Evolutionary conservation across 495 filamentous ascomycete species (phyloP), one percentile per base, ranked within the genome.

Genomic region (Penicillium tannophilum): DNA sequence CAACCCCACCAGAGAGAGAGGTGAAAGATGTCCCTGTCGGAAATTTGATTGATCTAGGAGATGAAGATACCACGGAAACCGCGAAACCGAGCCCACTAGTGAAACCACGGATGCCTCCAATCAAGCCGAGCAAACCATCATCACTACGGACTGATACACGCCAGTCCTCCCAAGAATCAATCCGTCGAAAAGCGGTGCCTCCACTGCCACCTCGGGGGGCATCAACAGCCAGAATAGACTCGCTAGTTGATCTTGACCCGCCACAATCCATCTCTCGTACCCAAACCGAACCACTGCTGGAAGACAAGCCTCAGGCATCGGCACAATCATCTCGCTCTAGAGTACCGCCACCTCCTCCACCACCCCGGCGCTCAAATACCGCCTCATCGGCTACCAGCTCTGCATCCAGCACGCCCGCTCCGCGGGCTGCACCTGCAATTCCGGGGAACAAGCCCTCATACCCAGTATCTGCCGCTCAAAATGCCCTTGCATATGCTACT

Each of bases 61-160:
- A 86, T 19, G 82, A 87, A 16, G 67, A 67, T 7, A 35, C 59
- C 1, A n/a, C 51, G 0, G 59, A 63, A 19, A 20, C 62, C 17
- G 53, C 56, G 10, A 76, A 73, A 31, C 61, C 42, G 41, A 39
- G 16, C n/a, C 53, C 53, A 45, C 20, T 17, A 10, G n/a, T 24
- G 26, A 55, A 47, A 28, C 28, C 64, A 26, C 54, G 72, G 17
- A 55, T 66, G 6, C 83, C 84, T 10, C 88, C 88, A 0, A 80
- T 79, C 3, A 84, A 83, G 45, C 88, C 89, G 1, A 75, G 79
- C 8, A 92, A 92, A 65, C 89, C 90, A n/a, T 74, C 76, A 6
- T 75, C 86, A 6, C 69, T 92, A 8, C 83, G 87, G 35, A 80
- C 51, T n/a, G 45, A 54, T 52, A 36, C 23, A 12, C 11, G 41